Conservation (phyloP, 1,284 basidiomycete genomes). For the Pisolithus thermaeus region DNA sequence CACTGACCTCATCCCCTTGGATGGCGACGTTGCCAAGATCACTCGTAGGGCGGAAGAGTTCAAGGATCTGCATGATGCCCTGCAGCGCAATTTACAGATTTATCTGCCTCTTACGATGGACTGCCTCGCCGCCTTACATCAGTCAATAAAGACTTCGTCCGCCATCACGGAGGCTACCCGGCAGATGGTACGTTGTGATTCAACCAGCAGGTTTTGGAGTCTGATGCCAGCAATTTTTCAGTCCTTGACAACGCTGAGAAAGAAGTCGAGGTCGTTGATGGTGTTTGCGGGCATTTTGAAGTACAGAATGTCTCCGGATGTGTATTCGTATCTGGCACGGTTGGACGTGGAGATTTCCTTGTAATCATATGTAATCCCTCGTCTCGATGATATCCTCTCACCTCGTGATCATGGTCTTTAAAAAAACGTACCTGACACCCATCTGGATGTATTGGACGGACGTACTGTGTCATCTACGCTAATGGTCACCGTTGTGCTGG, state of each 20-base stretch:
- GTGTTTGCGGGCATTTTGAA: constrained; percentile 85
- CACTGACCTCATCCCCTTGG: constrained; percentile 86
- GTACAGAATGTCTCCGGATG: constrained; percentile 85
- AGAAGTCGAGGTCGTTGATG: constrained; percentile 77
- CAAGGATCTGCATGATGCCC: constrained; percentile 77
- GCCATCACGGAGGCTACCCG: constrained; percentile 65
- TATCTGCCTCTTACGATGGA: constrained; percentile 95
- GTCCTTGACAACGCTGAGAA: constrained; percentile 58
- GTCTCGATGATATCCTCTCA: constrained; percentile 2
- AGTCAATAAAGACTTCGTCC: constrained; percentile 63
- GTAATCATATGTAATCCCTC: constrained; percentile 22
- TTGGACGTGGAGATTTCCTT: constrained; percentile 75
- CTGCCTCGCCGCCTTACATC: constrained; percentile 76
- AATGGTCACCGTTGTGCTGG: constrained; percentile 33
- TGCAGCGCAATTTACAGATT: constrained; percentile 86
- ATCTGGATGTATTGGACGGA: background rate
- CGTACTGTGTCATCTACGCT: background rate
- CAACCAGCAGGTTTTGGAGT: constrained; percentile 1
- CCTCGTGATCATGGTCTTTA: background rate
- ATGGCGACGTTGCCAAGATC: constrained; percentile 81
- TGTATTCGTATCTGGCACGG: constrained; percentile 82
- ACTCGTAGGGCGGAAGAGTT: constrained; percentile 89
- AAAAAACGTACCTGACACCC: constrained; percentile 14
- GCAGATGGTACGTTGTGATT: constrained; percentile 55
- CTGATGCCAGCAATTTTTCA: constrained; percentile 25